Conservation (phyloP, 2,329 filamentous ascomycete genomes). For the Pseudogymnoascus sp. region DNA sequence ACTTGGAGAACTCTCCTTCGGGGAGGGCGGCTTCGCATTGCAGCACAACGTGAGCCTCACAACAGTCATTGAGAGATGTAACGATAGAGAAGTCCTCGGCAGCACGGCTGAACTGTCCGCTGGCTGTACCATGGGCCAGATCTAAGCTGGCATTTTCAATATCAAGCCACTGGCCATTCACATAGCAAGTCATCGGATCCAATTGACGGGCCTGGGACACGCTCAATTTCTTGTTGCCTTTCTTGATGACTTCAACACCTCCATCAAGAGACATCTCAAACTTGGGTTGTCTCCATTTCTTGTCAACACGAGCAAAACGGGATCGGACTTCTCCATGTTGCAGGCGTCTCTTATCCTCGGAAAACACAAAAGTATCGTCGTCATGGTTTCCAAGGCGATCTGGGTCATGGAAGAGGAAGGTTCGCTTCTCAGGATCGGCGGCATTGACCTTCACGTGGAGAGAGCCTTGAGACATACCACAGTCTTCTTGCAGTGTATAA, state of each 20-base stretch:
- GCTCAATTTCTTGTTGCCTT: background rate
- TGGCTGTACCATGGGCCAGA: background rate
- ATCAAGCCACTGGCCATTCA: conserved; percentile 15
- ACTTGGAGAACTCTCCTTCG: conserved; percentile 13
- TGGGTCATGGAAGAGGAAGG: conserved; percentile 56
- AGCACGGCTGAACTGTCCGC: background rate
- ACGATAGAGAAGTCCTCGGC: background rate
- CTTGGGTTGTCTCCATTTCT: conserved; percentile 38
- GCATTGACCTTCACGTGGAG: conserved; percentile 38
- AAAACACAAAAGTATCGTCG: conserved; percentile 52
- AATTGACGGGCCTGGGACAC: background rate
- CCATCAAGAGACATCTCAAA: conserved; percentile 13
- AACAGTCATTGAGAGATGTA: background rate
- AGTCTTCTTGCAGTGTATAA: conserved; percentile 47
- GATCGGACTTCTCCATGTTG: conserved; percentile 41
- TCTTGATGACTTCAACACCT: conserved; percentile 7
- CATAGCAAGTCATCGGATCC: conserved; percentile 1
- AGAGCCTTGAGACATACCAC: conserved; percentile 50
- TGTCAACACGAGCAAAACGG: conserved; percentile 40
- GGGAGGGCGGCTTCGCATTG: background rate
- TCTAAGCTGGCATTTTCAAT: background rate
- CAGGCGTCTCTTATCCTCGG: conserved; percentile 40
- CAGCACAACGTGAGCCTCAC: background rate
- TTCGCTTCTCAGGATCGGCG: conserved; percentile 15
- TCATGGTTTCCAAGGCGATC: conserved; percentile 39